Evolutionary conservation across 2,329 filamentous ascomycete genomes (phyloP).

Genomic region (Harringtonia lauricola): DNA sequence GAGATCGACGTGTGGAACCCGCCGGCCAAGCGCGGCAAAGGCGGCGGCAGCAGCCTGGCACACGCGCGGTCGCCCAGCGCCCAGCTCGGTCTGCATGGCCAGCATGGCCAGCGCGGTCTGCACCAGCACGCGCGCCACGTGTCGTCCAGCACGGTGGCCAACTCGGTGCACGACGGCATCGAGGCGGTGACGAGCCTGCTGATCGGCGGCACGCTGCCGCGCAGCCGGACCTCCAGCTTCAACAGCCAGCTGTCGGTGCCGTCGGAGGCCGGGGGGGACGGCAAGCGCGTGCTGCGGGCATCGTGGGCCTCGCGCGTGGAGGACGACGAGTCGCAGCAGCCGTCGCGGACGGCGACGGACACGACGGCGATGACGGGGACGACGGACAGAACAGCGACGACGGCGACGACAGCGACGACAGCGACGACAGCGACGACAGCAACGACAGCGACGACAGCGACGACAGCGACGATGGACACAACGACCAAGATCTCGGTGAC

Average conservation of each 20-base stretch:
- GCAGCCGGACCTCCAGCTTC: constrained; percentile 28
- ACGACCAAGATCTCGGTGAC: constrained; percentile 8
- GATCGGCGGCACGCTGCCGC: constrained; percentile 12
- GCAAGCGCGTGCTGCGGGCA: no score
- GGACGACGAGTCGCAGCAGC: background rate
- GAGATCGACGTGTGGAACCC: constrained; percentile 96
- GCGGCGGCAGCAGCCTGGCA: constrained; percentile 16
- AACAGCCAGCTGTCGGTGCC: constrained; percentile 12
- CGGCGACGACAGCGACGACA: background rate
- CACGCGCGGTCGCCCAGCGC: constrained; percentile 26
- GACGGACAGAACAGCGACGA: constrained; percentile 1
- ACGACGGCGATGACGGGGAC: constrained; percentile 5
- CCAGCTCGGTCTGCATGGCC: constrained; percentile 12
- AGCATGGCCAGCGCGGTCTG: no score
- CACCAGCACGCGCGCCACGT: constrained; percentile 38
- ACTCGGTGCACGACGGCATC: constrained; percentile 29
- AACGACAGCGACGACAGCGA: background rate
- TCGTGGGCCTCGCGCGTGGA: no score
- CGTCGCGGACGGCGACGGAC: constrained; percentile 8
- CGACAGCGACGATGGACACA: background rate
- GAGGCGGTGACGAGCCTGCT: constrained; percentile 15
- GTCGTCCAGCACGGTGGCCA: constrained; percentile 23
- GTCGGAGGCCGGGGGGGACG: background rate
- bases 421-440: background rate
- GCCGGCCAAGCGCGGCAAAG: constrained; percentile 24